phyloP scores from a whole-genome alignment of 371 early-diverging fungal species.

The Batrachochytrium dendrobatidis region DNA sequence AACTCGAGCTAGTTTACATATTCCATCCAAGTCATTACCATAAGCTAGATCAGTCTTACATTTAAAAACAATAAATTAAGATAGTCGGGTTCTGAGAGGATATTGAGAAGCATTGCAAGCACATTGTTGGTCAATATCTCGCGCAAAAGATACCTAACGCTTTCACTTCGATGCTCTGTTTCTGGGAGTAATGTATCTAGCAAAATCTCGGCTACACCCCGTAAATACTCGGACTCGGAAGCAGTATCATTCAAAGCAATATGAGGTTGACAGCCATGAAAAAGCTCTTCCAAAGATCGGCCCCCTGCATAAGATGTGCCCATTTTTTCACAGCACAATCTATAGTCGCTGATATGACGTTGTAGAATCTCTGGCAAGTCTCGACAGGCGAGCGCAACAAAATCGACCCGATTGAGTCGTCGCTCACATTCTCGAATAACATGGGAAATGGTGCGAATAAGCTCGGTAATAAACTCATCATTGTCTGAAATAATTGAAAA shows the following conservation, averaged over 20 bases:
- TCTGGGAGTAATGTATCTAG: slow-evolving; percentile 15
- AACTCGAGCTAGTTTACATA: not conserved
- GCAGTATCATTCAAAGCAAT: slow-evolving; percentile 14
- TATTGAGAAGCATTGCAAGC: slow-evolving; percentile 6
- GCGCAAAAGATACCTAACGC: slow-evolving; percentile 11
- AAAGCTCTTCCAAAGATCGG: slow-evolving; percentile 21
- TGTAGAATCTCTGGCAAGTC: slow-evolving; percentile 21
- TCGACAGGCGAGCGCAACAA: slow-evolving; percentile 11
- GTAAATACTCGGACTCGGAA: slow-evolving; percentile 23
- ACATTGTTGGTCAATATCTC: slow-evolving; percentile 20
- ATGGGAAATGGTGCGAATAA: slow-evolving; percentile 4
- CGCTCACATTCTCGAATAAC: slow-evolving; percentile 13
- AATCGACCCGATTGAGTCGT: slow-evolving; percentile 15
- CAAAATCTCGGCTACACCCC: slow-evolving; percentile 18
- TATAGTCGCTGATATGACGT: slow-evolving; percentile 19
- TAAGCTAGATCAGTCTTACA: no score
- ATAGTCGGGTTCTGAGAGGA: slow-evolving; percentile 19
- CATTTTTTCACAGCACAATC: slow-evolving; percentile 16
- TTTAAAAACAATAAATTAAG: slow-evolving; percentile 17
- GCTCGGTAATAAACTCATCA: slow-evolving; percentile 14
- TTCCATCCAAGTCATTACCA: not conserved
- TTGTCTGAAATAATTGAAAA: slow-evolving; percentile 19
- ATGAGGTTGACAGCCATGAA: slow-evolving; percentile 27
- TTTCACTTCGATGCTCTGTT: slow-evolving; percentile 17
- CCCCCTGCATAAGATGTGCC: slow-evolving; percentile 28